Evolutionary conservation across 257 asterid genomes (phyloP), one percentile per base, ranked within the genome.

Genomic region (Solanum pinnatisectum): DNA sequence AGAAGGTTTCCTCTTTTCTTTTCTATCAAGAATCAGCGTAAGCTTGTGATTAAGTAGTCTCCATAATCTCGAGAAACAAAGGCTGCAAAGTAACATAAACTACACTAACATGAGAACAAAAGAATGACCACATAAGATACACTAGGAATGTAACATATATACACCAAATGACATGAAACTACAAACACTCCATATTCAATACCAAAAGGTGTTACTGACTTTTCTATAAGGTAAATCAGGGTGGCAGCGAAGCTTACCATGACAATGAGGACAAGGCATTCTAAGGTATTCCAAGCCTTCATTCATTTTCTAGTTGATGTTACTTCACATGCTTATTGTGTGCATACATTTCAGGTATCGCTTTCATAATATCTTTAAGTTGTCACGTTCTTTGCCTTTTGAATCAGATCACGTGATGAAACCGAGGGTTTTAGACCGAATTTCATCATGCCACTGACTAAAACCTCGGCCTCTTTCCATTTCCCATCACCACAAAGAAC

Each of bases 401-500:
- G 22, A 71, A 89, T 90, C 89, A 86, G 84, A 83, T 89, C 90
- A 67, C 78, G 36, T 83, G 91, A 79, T 85, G 89, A 37, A 87
- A 23, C 52, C 13, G 90, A 91, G n/a, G 94, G 94, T 88, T 88
- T 85, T 65, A 93, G 83, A 73, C 96, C 95, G 12, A 85, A 89
- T 90, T 96, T 95, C 84, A 91, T 88, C 96, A 95, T 93, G 84
- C 87, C 89, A 74, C 90, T 90, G 33, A 88, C 87, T 36, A 95
- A 90, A 90, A 87, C 78, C 52, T 90, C 88, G 67, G 95, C 94
- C 83, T 89, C 96, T 30, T 91, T 93, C 90, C 84, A 86, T 89
- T 94, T 94, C 85, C 92, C 92, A 87, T 94, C 97, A 37, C 86
- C 86, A 86, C 89, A 88, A 49, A 95, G 98, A 82, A 89, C 93